Percentiles rank a stretch among this genome's conserved stretches.
Conservation (phyloP, 176 grass and related monocot genomes). For the Phoenix roebelenii region DNA sequence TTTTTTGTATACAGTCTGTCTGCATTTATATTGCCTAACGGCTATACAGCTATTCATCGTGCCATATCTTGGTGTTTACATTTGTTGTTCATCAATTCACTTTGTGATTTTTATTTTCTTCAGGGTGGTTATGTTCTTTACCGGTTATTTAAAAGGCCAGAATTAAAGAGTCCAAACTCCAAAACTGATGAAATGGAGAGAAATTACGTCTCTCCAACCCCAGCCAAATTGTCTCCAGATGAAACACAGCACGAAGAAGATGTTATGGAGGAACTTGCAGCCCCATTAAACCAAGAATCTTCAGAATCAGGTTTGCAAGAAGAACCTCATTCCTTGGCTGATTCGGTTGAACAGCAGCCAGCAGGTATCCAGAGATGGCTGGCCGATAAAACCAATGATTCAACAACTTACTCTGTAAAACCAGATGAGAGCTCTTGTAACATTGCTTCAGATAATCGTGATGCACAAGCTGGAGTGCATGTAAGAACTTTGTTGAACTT, state of each 20-base stretch:
- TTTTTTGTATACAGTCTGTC: no score
- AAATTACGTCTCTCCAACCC: slow-evolving; percentile 55
- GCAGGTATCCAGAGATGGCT: slow-evolving; percentile 37
- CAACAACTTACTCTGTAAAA: not conserved
- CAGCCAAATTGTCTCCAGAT: slow-evolving; percentile 59
- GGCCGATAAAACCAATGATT: slow-evolving; percentile 29
- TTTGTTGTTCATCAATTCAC: no score
- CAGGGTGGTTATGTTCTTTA: slow-evolving; percentile 95
- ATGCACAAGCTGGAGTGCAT: slow-evolving; percentile 13
- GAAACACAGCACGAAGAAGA: slow-evolving; percentile 23
- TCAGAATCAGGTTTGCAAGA: slow-evolving; percentile 47
- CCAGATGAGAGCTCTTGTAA: slow-evolving; percentile 10
- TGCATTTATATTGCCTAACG: no score
- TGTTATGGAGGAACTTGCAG: slow-evolving; percentile 37
- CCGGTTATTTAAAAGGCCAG: slow-evolving; percentile 55
- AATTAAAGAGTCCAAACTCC: slow-evolving; percentile 40
- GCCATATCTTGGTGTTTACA: no score
- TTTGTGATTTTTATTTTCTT: not conserved
- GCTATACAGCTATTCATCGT: no score
- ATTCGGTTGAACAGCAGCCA: slow-evolving; percentile 19
- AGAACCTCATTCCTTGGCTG: slow-evolving; percentile 23
- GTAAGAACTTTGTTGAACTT: slow-evolving; percentile 17
- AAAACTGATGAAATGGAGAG: slow-evolving; percentile 53
- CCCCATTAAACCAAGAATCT: slow-evolving; percentile 38
- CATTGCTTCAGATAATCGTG: slow-evolving; percentile 12